Conservation (phyloP, 2,329 filamentous ascomycete genomes). For the Cladosporium austrohemisphaericum region DNA sequence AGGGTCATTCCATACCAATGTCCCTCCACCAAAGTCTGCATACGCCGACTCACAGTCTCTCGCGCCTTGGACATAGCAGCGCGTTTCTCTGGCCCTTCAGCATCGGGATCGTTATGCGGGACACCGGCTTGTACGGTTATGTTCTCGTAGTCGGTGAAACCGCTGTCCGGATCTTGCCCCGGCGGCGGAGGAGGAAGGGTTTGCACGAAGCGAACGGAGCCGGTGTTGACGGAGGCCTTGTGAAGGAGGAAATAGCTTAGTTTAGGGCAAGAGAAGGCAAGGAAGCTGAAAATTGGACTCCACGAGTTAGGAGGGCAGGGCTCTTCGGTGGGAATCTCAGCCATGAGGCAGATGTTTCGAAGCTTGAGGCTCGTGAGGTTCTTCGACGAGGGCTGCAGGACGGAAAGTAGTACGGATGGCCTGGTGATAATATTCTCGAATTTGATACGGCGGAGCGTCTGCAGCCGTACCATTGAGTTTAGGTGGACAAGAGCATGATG, state of each 20-base stretch:
- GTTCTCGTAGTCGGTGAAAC: constrained; percentile 18
- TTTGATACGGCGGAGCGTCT: constrained; percentile 27
- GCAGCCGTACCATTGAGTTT: constrained; percentile 15
- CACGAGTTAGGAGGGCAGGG: constrained; percentile 21
- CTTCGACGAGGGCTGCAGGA: constrained; percentile 21
- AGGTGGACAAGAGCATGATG: constrained; percentile 22
- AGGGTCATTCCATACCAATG: constrained; percentile 29
- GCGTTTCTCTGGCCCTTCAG: neutral
- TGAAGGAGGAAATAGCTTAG: constrained; percentile 29
- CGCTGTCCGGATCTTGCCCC: constrained; percentile 4
- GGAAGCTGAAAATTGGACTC: constrained; percentile 26
- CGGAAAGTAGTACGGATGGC: constrained; percentile 19
- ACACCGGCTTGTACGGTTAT: constrained; percentile 24
- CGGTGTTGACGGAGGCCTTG: constrained; percentile 25
- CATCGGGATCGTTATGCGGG: constrained; percentile 7
- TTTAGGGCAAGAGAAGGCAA: constrained; percentile 18
- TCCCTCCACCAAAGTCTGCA: constrained; percentile 20
- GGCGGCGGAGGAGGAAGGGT: constrained; percentile 11
- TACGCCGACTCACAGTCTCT: constrained; percentile 17
- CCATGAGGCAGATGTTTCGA: constrained; percentile 28
- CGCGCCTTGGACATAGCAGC: neutral
- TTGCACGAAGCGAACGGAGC: constrained; percentile 25
- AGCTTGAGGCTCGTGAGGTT: constrained; percentile 29
- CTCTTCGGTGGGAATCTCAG: constrained; percentile 10
- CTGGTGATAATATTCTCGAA: constrained; percentile 29